phyloP scores from a whole-genome alignment of 805 yeast genomes.

The Isabelozyma heimii region DNA sequence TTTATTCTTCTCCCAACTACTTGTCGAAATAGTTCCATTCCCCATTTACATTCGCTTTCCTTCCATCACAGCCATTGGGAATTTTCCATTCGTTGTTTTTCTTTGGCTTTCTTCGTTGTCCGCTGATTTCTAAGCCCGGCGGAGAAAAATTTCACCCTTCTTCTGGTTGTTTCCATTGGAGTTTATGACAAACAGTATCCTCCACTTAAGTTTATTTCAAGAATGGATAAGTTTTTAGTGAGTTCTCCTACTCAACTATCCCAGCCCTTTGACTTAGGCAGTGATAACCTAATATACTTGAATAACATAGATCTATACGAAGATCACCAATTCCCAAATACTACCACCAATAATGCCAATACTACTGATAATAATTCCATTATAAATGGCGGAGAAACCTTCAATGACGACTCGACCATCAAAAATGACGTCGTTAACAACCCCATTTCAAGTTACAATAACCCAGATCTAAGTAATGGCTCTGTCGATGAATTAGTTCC shows the following conservation, averaged over 20 bases:
- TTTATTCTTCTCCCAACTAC: no score
- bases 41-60: neutral
- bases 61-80: neutral
- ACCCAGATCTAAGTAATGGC: neutral
- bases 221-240: constrained; percentile 38
- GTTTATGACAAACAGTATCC: no score
- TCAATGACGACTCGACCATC: neutral
- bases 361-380: neutral
- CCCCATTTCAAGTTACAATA: neutral
- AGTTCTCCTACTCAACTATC: constrained; percentile 39
- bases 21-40: neutral
- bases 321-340: neutral
- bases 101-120: no score
- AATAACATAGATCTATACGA: constrained; percentile 7
- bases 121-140: neutral
- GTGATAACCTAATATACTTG: constrained; percentile 5
- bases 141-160: neutral
- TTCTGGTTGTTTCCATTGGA: no score
- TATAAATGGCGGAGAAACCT: neutral
- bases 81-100: neutral
- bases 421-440: neutral
- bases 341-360: neutral
- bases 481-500: constrained; percentile 14
- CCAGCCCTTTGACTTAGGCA: constrained; percentile 23
- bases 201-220: no score